These are phyloP conservation scores for Tetracladium setigerum DNA, from an alignment of 495 filamentous ascomycete genomes.

Conservation along the genomic window DNA sequence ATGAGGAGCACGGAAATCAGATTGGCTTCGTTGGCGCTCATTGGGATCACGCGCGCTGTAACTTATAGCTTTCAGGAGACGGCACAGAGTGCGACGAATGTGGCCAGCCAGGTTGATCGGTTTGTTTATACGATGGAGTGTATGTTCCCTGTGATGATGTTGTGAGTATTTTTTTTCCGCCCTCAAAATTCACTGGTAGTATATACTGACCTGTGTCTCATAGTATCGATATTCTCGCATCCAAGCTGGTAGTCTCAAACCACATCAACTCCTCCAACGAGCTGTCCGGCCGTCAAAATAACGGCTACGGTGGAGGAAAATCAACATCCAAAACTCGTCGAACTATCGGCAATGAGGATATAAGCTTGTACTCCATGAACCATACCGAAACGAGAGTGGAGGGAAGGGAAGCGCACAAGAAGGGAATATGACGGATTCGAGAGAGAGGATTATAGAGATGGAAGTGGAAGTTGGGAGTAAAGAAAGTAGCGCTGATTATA, in stretches of 20 bases:
- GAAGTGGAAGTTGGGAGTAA: not conserved
- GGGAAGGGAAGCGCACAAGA: not conserved
- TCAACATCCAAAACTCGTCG: not conserved
- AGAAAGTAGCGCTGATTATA: not conserved
- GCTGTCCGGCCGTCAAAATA: not conserved
- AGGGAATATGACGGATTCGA: constrained; percentile 3
- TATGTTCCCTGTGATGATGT: constrained; percentile 28
- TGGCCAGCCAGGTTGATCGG: constrained; percentile 27
- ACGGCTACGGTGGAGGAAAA: not conserved
- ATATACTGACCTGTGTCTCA: not conserved
- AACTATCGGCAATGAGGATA: not conserved
- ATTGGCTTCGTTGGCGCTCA: constrained; percentile 24
- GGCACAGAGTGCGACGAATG: constrained; percentile 23
- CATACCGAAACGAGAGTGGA: constrained; percentile 6
- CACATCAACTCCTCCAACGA: constrained; percentile 8
- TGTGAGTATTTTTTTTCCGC: constrained; percentile 16
- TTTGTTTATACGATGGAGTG: constrained; percentile 31
- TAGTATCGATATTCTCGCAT: constrained; percentile 24
- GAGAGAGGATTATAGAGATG: constrained; percentile 7
- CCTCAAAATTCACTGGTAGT: not conserved
- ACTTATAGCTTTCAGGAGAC: constrained; percentile 29
- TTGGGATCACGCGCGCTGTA: constrained; percentile 27
- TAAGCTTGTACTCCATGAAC: constrained; percentile 9
- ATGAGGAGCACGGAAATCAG: constrained; percentile 31
- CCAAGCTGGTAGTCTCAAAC: constrained; percentile 12